Conservation (phyloP, 345 rosid genomes). For the Hibiscus mutabilis region DNA sequence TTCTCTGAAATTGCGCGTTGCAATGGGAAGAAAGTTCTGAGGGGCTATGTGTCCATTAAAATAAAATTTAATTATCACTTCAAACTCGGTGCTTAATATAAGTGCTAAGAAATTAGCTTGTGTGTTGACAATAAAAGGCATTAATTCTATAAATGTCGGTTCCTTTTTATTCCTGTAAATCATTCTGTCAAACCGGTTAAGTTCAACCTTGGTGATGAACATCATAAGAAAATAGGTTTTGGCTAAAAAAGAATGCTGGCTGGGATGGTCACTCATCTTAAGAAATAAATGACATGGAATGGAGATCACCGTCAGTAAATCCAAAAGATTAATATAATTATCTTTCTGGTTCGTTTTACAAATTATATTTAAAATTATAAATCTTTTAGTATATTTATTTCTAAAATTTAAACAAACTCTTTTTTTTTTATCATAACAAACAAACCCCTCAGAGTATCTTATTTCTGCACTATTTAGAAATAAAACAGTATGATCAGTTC, state of each 20-base stretch:
- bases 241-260: background rate
- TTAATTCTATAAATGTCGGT: background rate
- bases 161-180: background rate
- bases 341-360: too few relatives aligned
- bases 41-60: background rate
- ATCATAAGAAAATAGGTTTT: background rate
- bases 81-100: background rate
- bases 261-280: too few relatives aligned
- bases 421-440: too few relatives aligned
- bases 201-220: background rate
- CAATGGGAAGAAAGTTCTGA: background rate
- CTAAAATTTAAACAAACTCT: too few relatives aligned
- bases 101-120: background rate
- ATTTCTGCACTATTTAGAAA: too few relatives aligned
- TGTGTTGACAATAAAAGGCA: background rate
- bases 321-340: too few relatives aligned
- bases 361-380: too few relatives aligned
- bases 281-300: too few relatives aligned
- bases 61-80: background rate
- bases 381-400: too few relatives aligned
- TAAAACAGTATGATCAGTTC: too few relatives aligned
- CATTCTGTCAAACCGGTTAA: background rate
- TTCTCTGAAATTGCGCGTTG: background rate
- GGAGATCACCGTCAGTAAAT: too few relatives aligned
- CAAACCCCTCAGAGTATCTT: too few relatives aligned